Evolutionary conservation across 2,329 filamentous ascomycete genomes (phyloP).

Genomic region (Mariannaea sp.): DNA sequence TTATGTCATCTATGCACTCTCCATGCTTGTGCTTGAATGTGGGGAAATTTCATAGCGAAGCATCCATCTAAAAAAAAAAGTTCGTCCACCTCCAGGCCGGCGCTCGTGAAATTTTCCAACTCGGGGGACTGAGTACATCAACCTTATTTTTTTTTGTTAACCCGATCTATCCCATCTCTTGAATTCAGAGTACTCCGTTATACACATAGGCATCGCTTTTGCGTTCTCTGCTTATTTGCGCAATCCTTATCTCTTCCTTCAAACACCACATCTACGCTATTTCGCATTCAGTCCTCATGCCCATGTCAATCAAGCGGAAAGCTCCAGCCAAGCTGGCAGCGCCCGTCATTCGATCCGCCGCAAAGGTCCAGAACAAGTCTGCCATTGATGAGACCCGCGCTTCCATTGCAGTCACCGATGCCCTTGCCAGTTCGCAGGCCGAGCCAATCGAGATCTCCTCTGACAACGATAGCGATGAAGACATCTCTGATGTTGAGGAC

Average conservation of each 20-base stretch:
- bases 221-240: not conserved
- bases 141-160: not conserved
- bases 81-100: constrained; percentile 37
- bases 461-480: constrained; percentile 56
- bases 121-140: constrained; percentile 25
- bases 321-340: constrained; percentile 60
- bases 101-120: constrained; percentile 44
- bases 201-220: not conserved
- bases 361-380: constrained; percentile 54
- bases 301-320: constrained; percentile 67
- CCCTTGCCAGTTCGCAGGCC: constrained; percentile 44
- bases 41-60: constrained; percentile 25
- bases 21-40: constrained; percentile 15
- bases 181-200: not conserved
- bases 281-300: constrained; percentile 30
- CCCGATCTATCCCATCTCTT: constrained; percentile 2
- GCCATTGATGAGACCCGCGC: constrained; percentile 64
- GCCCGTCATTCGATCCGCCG: constrained; percentile 58
- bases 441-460: constrained; percentile 63
- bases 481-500: constrained; percentile 59
- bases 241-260: constrained; percentile 12
- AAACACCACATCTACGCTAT: constrained; percentile 27
- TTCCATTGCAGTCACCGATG: constrained; percentile 53
- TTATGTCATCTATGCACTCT: constrained; percentile 31
- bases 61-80: constrained; percentile 43